Conservation (phyloP, 179 eudicot species). For the Drosera spatulata region DNA sequence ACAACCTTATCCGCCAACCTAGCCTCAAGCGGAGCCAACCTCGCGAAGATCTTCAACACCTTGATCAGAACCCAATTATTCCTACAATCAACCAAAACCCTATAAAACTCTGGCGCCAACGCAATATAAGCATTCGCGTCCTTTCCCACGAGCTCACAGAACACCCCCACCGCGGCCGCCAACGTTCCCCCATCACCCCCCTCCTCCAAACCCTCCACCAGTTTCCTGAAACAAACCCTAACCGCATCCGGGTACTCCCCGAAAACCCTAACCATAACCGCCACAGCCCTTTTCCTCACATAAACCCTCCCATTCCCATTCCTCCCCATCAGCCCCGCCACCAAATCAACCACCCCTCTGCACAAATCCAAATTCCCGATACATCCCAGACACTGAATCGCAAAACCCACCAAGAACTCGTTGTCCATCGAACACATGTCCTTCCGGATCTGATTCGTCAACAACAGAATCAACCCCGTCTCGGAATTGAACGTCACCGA, state of each 20-base stretch:
- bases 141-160: slow-evolving; percentile 62
- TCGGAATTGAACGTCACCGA: slow-evolving; percentile 39
- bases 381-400: slow-evolving; percentile 44
- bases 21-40: slow-evolving; percentile 72
- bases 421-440: slow-evolving; percentile 45
- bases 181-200: slow-evolving; percentile 33
- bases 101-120: slow-evolving; percentile 77
- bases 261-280: slow-evolving; percentile 51
- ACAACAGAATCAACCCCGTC: slow-evolving; percentile 57
- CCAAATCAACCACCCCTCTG: slow-evolving; percentile 47
- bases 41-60: slow-evolving; percentile 81
- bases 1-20: slow-evolving; percentile 77
- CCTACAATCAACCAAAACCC: slow-evolving; percentile 66
- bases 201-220: slow-evolving; percentile 71
- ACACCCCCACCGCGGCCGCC: slow-evolving; percentile 63
- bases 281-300: slow-evolving; percentile 64
- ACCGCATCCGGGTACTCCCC: slow-evolving; percentile 62
- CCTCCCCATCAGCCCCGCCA: slow-evolving; percentile 14
- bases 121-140: slow-evolving; percentile 73
- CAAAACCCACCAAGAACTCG: slow-evolving; percentile 53
- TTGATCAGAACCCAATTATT: slow-evolving; percentile 94
- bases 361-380: slow-evolving; percentile 56
- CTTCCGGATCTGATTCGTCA: slow-evolving; percentile 75
- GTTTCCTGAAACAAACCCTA: slow-evolving; percentile 75
- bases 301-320: slow-evolving; percentile 17